These are phyloP conservation scores for Wickerhamiella infanticola DNA, from an alignment of 1,139 yeast genomes.

Conservation along the genomic window DNA sequence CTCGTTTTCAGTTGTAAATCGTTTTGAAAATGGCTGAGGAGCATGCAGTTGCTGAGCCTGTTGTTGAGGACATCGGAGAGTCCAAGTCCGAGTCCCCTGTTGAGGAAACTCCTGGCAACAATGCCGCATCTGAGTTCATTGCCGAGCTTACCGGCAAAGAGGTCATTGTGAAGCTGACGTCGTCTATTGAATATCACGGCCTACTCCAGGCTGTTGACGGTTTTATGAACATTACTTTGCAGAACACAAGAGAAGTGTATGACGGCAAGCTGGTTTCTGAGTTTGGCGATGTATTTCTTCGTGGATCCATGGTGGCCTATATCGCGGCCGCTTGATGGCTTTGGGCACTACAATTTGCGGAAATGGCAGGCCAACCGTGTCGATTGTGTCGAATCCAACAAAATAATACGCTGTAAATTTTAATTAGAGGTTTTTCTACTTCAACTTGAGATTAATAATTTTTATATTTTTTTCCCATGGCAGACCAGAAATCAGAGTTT, in stretches of 20 bases:
- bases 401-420: too few relatives aligned
- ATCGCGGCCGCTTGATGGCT: slow-evolving; percentile 24
- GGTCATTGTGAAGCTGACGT: slow-evolving; percentile 70
- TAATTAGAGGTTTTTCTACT: too few relatives aligned
- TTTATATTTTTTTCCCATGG: too few relatives aligned
- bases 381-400: too few relatives aligned
- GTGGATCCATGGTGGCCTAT: slow-evolving; percentile 71
- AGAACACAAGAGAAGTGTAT: slow-evolving; percentile 53
- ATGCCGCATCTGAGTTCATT: slow-evolving; percentile 58
- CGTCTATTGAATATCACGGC: slow-evolving; percentile 63
- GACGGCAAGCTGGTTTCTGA: slow-evolving; percentile 40
- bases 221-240: slow-evolving; percentile 86
- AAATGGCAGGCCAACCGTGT: neutral
- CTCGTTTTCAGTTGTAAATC: neutral
- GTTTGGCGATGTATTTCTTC: slow-evolving; percentile 79
- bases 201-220: slow-evolving; percentile 83
- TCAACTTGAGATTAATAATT: too few relatives aligned
- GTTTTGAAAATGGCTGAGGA: neutral
- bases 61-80: neutral
- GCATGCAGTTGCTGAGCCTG: neutral
- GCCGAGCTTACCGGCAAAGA: slow-evolving; percentile 63
- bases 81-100: neutral
- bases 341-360: neutral
- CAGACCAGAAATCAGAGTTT: neutral
- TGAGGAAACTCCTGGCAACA: slow-evolving; percentile 5